Evolutionary conservation across 306 rosid species (phyloP).

Genomic region (Rosa multiflora): DNA sequence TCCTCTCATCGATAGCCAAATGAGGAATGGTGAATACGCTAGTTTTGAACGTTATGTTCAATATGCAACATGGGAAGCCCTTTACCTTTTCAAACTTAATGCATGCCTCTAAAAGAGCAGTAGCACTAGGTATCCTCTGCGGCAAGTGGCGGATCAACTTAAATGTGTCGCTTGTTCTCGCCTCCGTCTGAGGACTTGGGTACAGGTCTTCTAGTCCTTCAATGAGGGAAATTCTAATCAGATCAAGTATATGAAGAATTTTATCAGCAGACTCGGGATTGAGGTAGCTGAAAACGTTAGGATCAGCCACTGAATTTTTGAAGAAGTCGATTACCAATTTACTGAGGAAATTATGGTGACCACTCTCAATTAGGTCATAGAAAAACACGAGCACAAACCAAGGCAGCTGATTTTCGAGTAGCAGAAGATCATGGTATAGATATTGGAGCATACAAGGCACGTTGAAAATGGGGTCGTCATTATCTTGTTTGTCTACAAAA

Average conservation of each 20-base stretch:
- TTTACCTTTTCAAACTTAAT: background rate
- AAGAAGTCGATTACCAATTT: background rate
- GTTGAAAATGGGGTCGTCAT: background rate
- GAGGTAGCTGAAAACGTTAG: background rate
- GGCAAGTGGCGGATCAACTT: background rate
- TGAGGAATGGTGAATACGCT: slow-evolving; percentile 16
- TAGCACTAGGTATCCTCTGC: slow-evolving; percentile 10
- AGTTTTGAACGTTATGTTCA: background rate
- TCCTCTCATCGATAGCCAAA: slow-evolving; percentile 16
- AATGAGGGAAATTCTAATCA: background rate
- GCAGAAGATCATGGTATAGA: background rate
- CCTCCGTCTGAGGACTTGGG: too few species aligned
- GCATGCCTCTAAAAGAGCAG: slow-evolving; percentile 10
- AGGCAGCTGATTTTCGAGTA: background rate
- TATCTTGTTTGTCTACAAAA: accelerated
- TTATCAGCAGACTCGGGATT: background rate
- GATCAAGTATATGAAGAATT: background rate
- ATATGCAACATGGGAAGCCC: background rate
- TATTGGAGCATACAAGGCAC: background rate
- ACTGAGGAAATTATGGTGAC: background rate
- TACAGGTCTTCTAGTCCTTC: background rate
- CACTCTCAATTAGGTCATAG: background rate
- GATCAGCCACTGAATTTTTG: background rate
- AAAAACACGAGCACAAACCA: background rate
- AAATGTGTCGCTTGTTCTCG: too few species aligned